Evolutionary conservation across 805 yeast species (phyloP), one percentile per base, ranked within the genome.

Genomic region (Metschnikowia lunata): DNA sequence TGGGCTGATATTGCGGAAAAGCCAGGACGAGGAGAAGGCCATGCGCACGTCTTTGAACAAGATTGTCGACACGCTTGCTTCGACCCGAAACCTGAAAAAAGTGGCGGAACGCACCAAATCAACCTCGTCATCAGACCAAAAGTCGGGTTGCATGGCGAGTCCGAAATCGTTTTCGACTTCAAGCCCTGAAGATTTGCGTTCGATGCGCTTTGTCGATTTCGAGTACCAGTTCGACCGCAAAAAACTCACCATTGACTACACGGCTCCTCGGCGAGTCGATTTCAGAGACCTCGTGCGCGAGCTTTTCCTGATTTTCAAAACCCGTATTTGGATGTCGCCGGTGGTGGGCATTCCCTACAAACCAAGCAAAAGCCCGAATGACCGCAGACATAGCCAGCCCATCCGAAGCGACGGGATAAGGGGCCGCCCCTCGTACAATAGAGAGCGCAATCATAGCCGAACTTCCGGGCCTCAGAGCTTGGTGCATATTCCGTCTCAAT

Each of bases 311-410:
- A 79, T 82, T 47, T 85, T 83, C 68, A 85, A 85, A 63, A 84
- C 90, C 0, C 71, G 91, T 56, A 85, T 85, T 51, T 86, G 95
- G 93, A 67, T 86, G 63, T 83, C 90, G 71, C 90, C 93, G 0
- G 85, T 84, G 26, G 61, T 52, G 38, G 76, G 75, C 3, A 54
- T 63, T 26, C 74, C 75, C 1, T 66, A 57, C 39, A 49, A 47
- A 26, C 18, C 11, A 12, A 18, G 23, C 23, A 18, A 18, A 18
- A 49, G 10, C n/a, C 3, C 34, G 3, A 8, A 11, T 7, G 45
- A 29, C 15, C 34, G 40, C 32, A 36, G 42, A 13, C 23, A 35
- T 13, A 35, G 31, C 15, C 37, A 35, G 15, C 15, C 40, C 1
- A 13, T 11, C 30, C 37, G 36, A n/a, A 12, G 11, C 7, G 42